phyloP scores from a whole-genome alignment of 352 stramenopile species.

The Pythium apleroticum region DNA sequence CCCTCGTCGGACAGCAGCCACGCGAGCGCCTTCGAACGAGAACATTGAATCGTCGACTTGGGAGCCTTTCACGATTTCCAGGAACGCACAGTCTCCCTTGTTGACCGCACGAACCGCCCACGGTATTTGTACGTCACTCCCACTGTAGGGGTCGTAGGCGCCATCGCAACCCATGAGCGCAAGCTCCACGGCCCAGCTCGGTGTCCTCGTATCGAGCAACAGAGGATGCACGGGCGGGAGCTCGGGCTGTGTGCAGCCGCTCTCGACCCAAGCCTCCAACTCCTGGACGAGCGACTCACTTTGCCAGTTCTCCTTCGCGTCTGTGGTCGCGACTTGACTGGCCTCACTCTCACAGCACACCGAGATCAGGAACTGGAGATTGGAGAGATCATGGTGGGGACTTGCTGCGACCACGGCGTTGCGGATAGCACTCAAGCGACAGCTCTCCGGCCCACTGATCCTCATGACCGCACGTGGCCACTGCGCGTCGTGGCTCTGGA shows the following conservation, averaged over 20 bases:
- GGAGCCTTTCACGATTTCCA: not conserved
- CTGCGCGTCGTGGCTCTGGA: not conserved
- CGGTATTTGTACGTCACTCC: not conserved
- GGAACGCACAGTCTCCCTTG: no score
- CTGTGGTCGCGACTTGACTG: not conserved
- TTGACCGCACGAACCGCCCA: not conserved
- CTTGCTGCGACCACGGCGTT: not conserved
- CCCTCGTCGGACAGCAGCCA: not conserved
- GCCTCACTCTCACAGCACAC: not conserved
- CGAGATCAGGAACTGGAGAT: not conserved
- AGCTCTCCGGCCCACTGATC: constrained; percentile 1
- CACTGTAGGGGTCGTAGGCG: not conserved
- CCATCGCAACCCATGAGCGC: not conserved
- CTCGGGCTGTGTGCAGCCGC: not conserved
- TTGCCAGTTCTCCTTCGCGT: not conserved
- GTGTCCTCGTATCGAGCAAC: not conserved
- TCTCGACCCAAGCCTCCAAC: not conserved
- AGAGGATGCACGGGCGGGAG: not conserved
- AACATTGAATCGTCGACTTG: not conserved
- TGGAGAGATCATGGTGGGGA: not conserved
- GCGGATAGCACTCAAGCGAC: not conserved
- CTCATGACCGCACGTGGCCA: not conserved
- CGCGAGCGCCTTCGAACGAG: not conserved
- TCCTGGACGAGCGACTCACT: no score
- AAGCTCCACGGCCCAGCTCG: not conserved